phyloP scores from a whole-genome alignment of 345 rosid genomes.

The Eucalyptus viminalis region DNA sequence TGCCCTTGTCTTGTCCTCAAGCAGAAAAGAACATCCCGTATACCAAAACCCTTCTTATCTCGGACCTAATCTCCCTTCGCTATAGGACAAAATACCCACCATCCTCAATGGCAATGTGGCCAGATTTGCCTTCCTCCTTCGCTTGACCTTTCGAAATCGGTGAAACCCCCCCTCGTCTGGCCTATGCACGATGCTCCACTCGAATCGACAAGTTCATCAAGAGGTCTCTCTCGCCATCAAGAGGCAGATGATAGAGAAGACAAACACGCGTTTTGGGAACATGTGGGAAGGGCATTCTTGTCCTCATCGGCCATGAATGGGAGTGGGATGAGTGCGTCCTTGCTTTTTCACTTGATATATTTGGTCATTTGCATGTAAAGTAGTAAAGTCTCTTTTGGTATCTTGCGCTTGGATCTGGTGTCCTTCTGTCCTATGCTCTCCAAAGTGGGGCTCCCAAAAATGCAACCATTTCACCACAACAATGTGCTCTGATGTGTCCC shows the following conservation, averaged over 20 bases:
- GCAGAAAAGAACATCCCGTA: conserved; percentile 14
- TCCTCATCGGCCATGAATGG: neutral
- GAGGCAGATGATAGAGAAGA: neutral
- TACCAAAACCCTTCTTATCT: neutral
- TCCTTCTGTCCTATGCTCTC: conserved; percentile 5
- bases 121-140: neutral
- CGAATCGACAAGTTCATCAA: neutral
- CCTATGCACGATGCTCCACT: neutral
- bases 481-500: neutral
- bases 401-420: conserved; percentile 25
- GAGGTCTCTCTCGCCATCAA: neutral
- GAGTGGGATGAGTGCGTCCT: neutral
- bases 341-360: neutral
- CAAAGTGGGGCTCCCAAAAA: conserved; percentile 2
- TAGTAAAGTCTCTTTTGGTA: conserved; percentile 32
- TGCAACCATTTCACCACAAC: neutral
- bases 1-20: conserved; percentile 40
- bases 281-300: neutral
- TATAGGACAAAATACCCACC: conserved; percentile 10
- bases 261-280: neutral
- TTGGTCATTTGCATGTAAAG: conserved; percentile 30
- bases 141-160: conserved; percentile 10
- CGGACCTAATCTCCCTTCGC: neutral
- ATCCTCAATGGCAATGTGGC: neutral
- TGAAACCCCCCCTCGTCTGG: neutral